A percentile compares a stretch with the other conserved stretches of the same genome.
These are phyloP conservation scores for Annulohypoxylon truncatum DNA, from an alignment of 2,329 filamentous ascomycete genomes.

Conservation along the genomic window DNA sequence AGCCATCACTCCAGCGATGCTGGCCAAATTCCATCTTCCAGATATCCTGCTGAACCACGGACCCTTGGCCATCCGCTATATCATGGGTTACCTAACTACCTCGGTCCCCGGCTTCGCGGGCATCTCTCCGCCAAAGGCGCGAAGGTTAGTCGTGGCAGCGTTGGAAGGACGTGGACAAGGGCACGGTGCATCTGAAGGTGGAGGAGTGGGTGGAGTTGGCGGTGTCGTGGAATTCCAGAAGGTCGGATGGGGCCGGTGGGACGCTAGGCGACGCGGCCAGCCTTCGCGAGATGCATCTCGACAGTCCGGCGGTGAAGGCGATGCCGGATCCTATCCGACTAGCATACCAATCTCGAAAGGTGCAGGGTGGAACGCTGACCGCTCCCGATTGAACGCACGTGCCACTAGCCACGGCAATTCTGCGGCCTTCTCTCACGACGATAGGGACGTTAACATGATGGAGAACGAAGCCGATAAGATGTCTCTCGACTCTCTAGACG, in stretches of 20 bases:
- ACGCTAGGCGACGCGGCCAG: constrained; percentile 80
- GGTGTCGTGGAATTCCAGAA: constrained; percentile 90
- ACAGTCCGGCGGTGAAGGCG: constrained; percentile 56
- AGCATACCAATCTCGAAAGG: constrained; percentile 68
- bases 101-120: constrained; percentile 92
- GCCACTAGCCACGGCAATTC: constrained; percentile 76
- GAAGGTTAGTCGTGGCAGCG: constrained; percentile 90
- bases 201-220: constrained; percentile 70
- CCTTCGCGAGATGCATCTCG: constrained; percentile 59
- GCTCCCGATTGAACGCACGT: constrained; percentile 61
- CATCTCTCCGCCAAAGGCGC: constrained; percentile 89
- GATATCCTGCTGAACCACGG: constrained; percentile 91
- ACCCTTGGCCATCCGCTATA: constrained; percentile 91
- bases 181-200: constrained; percentile 67
- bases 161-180: constrained; percentile 78
- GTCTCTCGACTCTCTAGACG: constrained; percentile 80
- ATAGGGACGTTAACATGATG: constrained; percentile 73
- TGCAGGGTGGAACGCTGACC: constrained; percentile 57
- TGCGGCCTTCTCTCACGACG: constrained; percentile 79
- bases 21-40: constrained; percentile 90
- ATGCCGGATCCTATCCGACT: constrained; percentile 57
- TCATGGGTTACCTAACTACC: constrained; percentile 94
- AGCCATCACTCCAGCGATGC: constrained; percentile 83
- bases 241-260: constrained; percentile 97
- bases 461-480: constrained; percentile 94